Percentiles rank a stretch among this genome's conserved stretches.
phyloP scores from a whole-genome alignment of 1,284 basidiomycete species.

The Trametes polyzona region DNA sequence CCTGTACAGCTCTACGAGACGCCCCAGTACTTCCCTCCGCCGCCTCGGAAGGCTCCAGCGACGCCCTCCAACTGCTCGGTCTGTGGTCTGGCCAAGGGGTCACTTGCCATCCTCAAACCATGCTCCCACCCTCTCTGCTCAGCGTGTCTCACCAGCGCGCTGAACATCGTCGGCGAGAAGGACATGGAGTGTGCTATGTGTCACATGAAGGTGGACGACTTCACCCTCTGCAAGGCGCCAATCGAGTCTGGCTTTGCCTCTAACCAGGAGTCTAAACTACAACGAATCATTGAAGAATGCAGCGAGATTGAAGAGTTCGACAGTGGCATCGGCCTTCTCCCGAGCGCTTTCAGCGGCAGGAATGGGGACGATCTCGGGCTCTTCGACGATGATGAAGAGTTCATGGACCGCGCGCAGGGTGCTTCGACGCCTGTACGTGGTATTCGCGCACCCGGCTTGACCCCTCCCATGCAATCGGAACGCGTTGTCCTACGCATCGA shows the following conservation, averaged over 20 bases:
- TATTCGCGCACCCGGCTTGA: slow-evolving; percentile 4
- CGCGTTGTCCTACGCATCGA: slow-evolving; percentile 75
- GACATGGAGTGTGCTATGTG: slow-evolving; percentile 82
- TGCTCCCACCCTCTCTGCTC: slow-evolving; percentile 78
- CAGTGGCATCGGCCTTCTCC: slow-evolving; percentile 25
- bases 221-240: slow-evolving; percentile 50
- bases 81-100: slow-evolving; percentile 48
- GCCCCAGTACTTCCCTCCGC: slow-evolving; percentile 17
- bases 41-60: slow-evolving; percentile 6
- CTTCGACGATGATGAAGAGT: slow-evolving; percentile 28
- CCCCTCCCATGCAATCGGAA: slow-evolving; percentile 35
- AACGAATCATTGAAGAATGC: slow-evolving; percentile 23
- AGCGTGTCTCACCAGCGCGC: slow-evolving; percentile 75
- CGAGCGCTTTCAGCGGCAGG: slow-evolving; percentile 26
- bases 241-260: not conserved
- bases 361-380: slow-evolving; percentile 15
- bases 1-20: slow-evolving; percentile 33
- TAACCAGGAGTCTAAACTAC: slow-evolving; percentile 9
- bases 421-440: slow-evolving; percentile 36
- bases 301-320: slow-evolving; percentile 26
- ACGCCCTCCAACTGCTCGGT: slow-evolving; percentile 47
- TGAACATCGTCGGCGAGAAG: slow-evolving; percentile 85
- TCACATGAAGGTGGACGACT: slow-evolving; percentile 66
- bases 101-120: slow-evolving; percentile 68
- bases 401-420: slow-evolving; percentile 37